Evolutionary conservation across 164 flowering plant genomes (phyloP), one percentile per base, ranked within the genome.

Genomic region (Nelumbo lutea): DNA sequence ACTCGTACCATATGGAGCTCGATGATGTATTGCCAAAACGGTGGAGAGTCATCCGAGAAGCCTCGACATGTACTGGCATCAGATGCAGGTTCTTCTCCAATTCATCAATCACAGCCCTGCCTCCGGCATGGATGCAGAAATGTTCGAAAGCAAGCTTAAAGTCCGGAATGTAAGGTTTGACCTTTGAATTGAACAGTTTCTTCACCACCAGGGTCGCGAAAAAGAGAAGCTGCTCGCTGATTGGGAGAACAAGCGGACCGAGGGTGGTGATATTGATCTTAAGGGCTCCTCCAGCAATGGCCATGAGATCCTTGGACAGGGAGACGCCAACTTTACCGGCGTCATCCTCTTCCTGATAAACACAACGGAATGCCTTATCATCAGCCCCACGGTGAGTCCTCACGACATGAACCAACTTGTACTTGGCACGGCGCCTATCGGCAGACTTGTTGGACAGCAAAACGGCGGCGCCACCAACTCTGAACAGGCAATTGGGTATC

Each of bases 301-400:
- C 43, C 41, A 87, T 8, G 42, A 86, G 79, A 2, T 63, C 55
- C 72, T 71, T 79, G 6, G 88, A 82, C 3, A 87, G 62, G 0
- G 86, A 75, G 1, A 83, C 80, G 2, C 88, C 90, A 0, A 69
- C 68, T 0, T 15, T 1, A 3, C 87, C 90, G 2, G 59, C 77
- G 38, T 75, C 79, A 51, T 87, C 88, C 0, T 53, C 48, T 27
- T 78, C 72, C 65, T 84, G 88, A 57, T 67, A 68, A n/a, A 83
- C 83, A 10, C 76, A 81, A 6, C 6, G 13, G 77, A 82, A 86
- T 2, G 88, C 69, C 15, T 72, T 47, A n/a, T 83, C 81, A 58
- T 87, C 78, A 0, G 83, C 72, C 39, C 86, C 90, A 69, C 74
- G 65, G 71, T 87, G 90, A 13, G 84, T 87, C 38, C 86, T 67